Conservation (phyloP, 129 eudicot genomes). For the Helichrysum umbraculigerum region DNA sequence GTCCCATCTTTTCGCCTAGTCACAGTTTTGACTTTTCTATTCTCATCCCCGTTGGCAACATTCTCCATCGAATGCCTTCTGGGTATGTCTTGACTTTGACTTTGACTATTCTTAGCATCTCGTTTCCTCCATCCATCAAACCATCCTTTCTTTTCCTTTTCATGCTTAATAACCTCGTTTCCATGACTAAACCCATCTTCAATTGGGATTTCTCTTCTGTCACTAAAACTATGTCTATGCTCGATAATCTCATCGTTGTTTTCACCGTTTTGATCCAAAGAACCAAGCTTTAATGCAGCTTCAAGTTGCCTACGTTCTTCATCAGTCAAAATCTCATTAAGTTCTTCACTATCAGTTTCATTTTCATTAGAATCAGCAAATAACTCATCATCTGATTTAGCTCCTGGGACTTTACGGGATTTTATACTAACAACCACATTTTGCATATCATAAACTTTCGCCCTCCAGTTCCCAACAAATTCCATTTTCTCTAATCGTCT, state of each 20-base stretch:
- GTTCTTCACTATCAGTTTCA: conserved; percentile 42
- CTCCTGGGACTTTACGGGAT: conserved; percentile 45
- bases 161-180: conserved; percentile 26
- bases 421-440: conserved; percentile 50
- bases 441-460: conserved; percentile 63
- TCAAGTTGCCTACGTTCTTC: conserved; percentile 56
- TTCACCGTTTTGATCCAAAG: conserved; percentile 33
- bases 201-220: conserved; percentile 34
- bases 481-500: conserved; percentile 46
- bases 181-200: conserved; percentile 26
- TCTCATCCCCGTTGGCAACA: conserved; percentile 36
- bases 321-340: conserved; percentile 43
- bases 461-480: conserved; percentile 46
- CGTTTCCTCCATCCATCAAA: conserved; percentile 55
- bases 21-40: conserved; percentile 31
- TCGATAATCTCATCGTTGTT: conserved; percentile 24
- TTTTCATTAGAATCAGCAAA: conserved; percentile 35
- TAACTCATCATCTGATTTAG: conserved; percentile 44
- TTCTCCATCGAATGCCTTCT: conserved; percentile 42
- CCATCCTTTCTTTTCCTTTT: conserved; percentile 55
- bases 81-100: conserved; percentile 21
- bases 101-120: conserved; percentile 36
- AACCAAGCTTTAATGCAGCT: conserved; percentile 36
- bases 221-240: conserved; percentile 34
- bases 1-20: conserved; percentile 46